These are phyloP conservation scores for Marsdenia floribunda DNA, from an alignment of 257 asterid species.

Conservation along the genomic window DNA sequence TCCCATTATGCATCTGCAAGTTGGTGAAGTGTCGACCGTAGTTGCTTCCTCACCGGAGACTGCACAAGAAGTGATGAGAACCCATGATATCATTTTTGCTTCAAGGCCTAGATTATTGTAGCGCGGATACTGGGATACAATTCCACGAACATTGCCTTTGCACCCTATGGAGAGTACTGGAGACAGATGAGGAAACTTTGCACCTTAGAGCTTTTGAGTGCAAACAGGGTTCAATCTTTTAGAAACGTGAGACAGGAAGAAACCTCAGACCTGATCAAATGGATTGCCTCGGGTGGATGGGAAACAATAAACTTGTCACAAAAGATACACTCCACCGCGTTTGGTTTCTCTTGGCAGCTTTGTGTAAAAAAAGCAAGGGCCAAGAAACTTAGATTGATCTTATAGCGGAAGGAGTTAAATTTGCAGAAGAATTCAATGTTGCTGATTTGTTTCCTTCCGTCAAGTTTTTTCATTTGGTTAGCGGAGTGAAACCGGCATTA, in stretches of 20 bases:
- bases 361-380: conserved; percentile 20
- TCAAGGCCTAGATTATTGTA: conserved; percentile 25
- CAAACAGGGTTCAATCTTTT: conserved; percentile 28
- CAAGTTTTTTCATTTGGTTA: conserved; percentile 16
- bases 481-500: conserved; percentile 21
- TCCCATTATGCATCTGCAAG: conserved; percentile 30
- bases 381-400: conserved; percentile 14
- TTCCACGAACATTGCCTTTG: conserved; percentile 19
- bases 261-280: neutral
- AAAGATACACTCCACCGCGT: conserved; percentile 9
- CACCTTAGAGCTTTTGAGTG: conserved; percentile 31
- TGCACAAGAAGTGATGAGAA: conserved; percentile 29
- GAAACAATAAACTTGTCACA: conserved; percentile 24
- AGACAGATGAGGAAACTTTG: conserved; percentile 35
- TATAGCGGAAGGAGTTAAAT: neutral
- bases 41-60: conserved; percentile 31
- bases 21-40: conserved; percentile 26
- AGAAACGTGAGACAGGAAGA: conserved; percentile 20
- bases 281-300: conserved; percentile 15
- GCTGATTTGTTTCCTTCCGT: conserved; percentile 19
- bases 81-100: conserved; percentile 31
- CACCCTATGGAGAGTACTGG: conserved; percentile 35
- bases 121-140: conserved; percentile 21
- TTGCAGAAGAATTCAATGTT: conserved; percentile 19
- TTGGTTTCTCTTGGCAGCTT: conserved; percentile 14